A percentile compares a stretch with the other conserved stretches of the same genome.
phyloP scores from a whole-genome alignment of 345 rosid genomes.

The Jatropha curcas region DNA sequence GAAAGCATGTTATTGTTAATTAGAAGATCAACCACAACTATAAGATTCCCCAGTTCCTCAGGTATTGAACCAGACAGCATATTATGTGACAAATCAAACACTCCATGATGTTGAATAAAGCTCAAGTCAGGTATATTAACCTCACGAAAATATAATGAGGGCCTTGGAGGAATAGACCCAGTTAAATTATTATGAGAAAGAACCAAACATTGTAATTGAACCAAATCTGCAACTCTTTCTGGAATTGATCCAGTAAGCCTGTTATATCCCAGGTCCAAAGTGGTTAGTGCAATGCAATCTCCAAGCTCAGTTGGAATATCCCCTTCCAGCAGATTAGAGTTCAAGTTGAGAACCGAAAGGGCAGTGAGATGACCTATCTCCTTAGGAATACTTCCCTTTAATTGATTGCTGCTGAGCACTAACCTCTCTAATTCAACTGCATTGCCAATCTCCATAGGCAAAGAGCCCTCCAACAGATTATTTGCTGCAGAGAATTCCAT shows the following conservation, averaged over 20 bases:
- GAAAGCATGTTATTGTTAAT: slow-evolving; percentile 68
- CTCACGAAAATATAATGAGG: slow-evolving; percentile 66
- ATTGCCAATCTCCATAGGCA: slow-evolving; percentile 62
- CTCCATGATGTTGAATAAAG: slow-evolving; percentile 88
- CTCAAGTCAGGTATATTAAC: slow-evolving; percentile 63
- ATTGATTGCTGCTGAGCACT: slow-evolving; percentile 59
- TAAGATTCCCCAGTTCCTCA: slow-evolving; percentile 63
- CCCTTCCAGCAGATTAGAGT: slow-evolving; percentile 69
- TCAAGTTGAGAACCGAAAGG: slow-evolving; percentile 68
- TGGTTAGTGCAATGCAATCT: slow-evolving; percentile 60
- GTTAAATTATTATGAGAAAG: slow-evolving; percentile 76
- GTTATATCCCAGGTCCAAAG: slow-evolving; percentile 82
- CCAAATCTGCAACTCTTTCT: slow-evolving; percentile 47
- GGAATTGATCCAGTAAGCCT: slow-evolving; percentile 73
- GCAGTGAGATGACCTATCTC: slow-evolving; percentile 67
- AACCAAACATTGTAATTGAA: slow-evolving; percentile 77
- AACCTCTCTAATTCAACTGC: slow-evolving; percentile 58
- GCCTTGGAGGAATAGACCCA: slow-evolving; percentile 63
- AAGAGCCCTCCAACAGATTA: slow-evolving; percentile 56
- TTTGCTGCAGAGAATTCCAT: slow-evolving; percentile 78
- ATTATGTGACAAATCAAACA: slow-evolving; percentile 48
- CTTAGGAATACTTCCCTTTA: slow-evolving; percentile 59
- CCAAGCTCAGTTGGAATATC: slow-evolving; percentile 67
- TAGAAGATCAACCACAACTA: slow-evolving; percentile 65
- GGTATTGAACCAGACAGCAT: slow-evolving; percentile 70